Evolutionary conservation across 2,329 filamentous ascomycete genomes (phyloP).

Genomic region (Tolypocladium ovalisporum): DNA sequence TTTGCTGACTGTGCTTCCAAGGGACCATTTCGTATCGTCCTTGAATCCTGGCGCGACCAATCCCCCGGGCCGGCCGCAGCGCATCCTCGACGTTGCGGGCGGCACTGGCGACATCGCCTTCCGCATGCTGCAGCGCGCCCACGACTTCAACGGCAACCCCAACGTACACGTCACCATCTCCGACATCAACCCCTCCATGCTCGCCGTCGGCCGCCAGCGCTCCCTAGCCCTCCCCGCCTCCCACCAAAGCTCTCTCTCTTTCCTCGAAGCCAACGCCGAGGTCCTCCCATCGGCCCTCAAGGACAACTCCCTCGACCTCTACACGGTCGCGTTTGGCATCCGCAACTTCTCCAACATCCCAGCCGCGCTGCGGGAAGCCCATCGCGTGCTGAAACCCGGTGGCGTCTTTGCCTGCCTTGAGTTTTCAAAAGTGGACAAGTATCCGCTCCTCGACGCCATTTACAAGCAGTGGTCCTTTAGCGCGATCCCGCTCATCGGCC

Average conservation of each 20-base stretch:
- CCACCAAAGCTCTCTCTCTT: conserved; percentile 51
- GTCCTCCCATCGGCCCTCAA: conserved; percentile 52
- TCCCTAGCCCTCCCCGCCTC: conserved; percentile 45
- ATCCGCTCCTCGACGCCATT: conserved; percentile 65
- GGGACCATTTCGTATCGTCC: conserved; percentile 83
- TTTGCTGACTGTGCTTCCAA: conserved; percentile 12
- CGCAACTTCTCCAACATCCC: conserved; percentile 93
- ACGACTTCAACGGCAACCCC: conserved; percentile 63
- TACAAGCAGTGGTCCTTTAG: conserved; percentile 96
- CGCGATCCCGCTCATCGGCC: conserved; percentile 89
- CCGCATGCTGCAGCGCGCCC: conserved; percentile 84
- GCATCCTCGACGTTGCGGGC: conserved; percentile 92
- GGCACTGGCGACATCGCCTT: conserved; percentile 98
- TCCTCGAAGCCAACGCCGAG: conserved; percentile 88
- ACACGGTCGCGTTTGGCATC: conserved; percentile 96
- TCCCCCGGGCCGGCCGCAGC: conserved; percentile 34
- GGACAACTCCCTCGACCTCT: conserved; percentile 71
- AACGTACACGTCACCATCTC: conserved; percentile 79
- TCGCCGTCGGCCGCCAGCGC: conserved; percentile 76
- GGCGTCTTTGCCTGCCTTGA: conserved; percentile 95
- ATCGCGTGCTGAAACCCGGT: conserved; percentile 82
- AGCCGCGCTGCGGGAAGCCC: conserved; percentile 69
- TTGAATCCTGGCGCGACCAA: conserved; percentile 67
- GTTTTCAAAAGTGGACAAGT: conserved; percentile 74
- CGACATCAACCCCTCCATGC: conserved; percentile 95